Percentiles rank a stretch among this genome's conserved stretches.
These are phyloP conservation scores for Durotheca rogersii DNA, from an alignment of 495 filamentous ascomycete species.

Conservation along the genomic window DNA sequence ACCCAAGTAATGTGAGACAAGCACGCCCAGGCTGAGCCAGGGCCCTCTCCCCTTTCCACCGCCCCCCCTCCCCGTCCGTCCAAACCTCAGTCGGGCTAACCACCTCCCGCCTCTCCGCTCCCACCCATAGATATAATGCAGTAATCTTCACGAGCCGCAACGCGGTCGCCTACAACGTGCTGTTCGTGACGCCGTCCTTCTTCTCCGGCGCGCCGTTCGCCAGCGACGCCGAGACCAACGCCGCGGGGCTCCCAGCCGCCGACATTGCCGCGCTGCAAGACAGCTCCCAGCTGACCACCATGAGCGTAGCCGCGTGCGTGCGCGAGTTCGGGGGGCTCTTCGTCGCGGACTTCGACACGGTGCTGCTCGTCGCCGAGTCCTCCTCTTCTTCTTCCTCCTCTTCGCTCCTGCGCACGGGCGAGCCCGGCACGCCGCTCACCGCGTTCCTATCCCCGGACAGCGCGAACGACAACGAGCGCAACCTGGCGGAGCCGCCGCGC, in stretches of 20 bases:
- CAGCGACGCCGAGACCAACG: conserved; percentile 36
- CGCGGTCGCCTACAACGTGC: conserved; percentile 36
- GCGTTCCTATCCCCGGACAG: conserved; percentile 20
- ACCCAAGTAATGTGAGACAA: conserved; percentile 47
- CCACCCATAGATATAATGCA: conserved; percentile 51
- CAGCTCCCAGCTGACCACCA: conserved; percentile 18
- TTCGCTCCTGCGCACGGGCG: conserved; percentile 37
- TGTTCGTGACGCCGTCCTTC: conserved; percentile 42
- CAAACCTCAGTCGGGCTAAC: conserved; percentile 7
- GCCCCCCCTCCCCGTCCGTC: not conserved
- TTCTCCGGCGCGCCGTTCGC: conserved; percentile 40
- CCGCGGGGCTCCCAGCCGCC: conserved; percentile 32
- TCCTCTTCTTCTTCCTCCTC: conserved; percentile 29
- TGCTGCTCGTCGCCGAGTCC: conserved; percentile 39
- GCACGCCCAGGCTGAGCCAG: not conserved
- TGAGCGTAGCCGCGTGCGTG: conserved; percentile 15
- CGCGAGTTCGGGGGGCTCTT: conserved; percentile 32
- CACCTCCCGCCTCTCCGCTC: too few species aligned
- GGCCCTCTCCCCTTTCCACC: too few species aligned
- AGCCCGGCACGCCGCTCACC: conserved; percentile 19
- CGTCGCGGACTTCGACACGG: conserved; percentile 33
- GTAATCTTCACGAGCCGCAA: conserved; percentile 44
- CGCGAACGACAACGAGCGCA: conserved; percentile 15
- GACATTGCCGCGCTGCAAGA: conserved; percentile 41
- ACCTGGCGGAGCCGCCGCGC: too few species aligned